Conservation (phyloP, 2,329 filamentous ascomycete genomes). For the Microsporum audouinii region DNA sequence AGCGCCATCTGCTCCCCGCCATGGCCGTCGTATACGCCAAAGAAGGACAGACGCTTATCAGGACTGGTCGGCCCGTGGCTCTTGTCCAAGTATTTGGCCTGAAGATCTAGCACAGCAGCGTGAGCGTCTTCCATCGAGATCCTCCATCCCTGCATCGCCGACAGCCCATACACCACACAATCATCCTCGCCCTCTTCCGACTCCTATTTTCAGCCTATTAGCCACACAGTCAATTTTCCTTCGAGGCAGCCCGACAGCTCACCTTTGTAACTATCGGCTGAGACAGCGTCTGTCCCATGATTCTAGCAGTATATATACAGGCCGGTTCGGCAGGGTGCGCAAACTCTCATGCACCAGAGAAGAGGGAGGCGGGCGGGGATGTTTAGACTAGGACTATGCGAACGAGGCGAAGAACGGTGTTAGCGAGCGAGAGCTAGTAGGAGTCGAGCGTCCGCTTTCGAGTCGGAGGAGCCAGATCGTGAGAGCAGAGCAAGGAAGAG, state of each 20-base stretch:
- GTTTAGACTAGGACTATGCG: slow-evolving; percentile 13
- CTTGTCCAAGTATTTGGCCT: slow-evolving; percentile 47
- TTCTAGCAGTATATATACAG: slow-evolving; percentile 20
- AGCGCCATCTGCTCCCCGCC: slow-evolving; percentile 92
- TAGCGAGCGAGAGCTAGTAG: no score
- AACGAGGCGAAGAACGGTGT: slow-evolving; percentile 11
- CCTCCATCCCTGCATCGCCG: slow-evolving; percentile 99
- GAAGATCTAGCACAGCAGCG: slow-evolving; percentile 75
- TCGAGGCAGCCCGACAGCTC: slow-evolving; percentile 27
- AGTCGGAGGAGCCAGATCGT: no score
- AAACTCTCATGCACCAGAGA: slow-evolving; percentile 10
- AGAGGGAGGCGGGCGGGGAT: slow-evolving; percentile 15
- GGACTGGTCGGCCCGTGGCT: slow-evolving; percentile 44
- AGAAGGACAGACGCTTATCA: slow-evolving; percentile 74
- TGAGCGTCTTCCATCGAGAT: slow-evolving; percentile 99
- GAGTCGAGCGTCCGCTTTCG: no score
- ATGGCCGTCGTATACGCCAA: slow-evolving; percentile 96
- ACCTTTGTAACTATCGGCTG: slow-evolving; percentile 99
- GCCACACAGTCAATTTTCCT: not conserved
- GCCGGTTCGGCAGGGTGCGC: slow-evolving; percentile 3
- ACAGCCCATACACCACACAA: slow-evolving; percentile 82
- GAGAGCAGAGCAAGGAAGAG: no score
- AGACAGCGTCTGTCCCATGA: slow-evolving; percentile 98
- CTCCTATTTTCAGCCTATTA: slow-evolving; percentile 1
- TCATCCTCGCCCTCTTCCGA: slow-evolving; percentile 89